Evolutionary conservation across 805 yeast species (phyloP), one percentile per base, ranked within the genome.

Genomic region (Sungouiella thailandica): DNA sequence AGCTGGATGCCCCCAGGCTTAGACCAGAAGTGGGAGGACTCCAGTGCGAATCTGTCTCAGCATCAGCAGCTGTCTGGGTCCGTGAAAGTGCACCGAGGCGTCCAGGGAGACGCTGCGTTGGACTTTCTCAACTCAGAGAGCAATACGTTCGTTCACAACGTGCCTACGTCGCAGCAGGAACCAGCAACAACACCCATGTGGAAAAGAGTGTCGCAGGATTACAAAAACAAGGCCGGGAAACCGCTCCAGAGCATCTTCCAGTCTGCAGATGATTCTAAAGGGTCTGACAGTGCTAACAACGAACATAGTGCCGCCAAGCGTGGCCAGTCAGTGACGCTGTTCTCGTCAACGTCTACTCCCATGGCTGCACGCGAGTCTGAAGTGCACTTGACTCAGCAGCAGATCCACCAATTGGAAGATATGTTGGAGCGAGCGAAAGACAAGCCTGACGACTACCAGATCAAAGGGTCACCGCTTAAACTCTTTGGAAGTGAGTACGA

Each of bases 1-100:
- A 58, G 55, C 23, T 65, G 70, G 72, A 65, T 66, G 70, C 70
- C 71, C 0, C 37, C 56, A 9, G 68, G 52, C 24, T 54, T 66
- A 34, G 51, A 49, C 18, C 65, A 57, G 5, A 55, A 53, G 34
- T 65, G 70, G 70, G 47, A 39, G 22, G 43, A 41, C n/a, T n/a
- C 19, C 20, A 24, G 25, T n/a, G 8, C 31, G 23, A 27, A 23
- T 25, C 28, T 29, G 26, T 27, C 18, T n/a, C 20, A 26, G 11
- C 14, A 10, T 16, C 12, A n/a, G 29, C 19, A 9, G 12, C 19
- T 8, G 17, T 19, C 9, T 7, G 22, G 22, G 8, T 19, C 22
- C 8, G 8, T 7, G 22, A 29, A 13, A n/a, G 16, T 26, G 17
- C 23, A 14, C 6, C n/a, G 9, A 25, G 22, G 29, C 11, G 14